Evolutionary conservation across 306 rosid genomes (phyloP), one percentile per base, ranked within the genome.

Genomic region (Citrullus mucosospermus): DNA sequence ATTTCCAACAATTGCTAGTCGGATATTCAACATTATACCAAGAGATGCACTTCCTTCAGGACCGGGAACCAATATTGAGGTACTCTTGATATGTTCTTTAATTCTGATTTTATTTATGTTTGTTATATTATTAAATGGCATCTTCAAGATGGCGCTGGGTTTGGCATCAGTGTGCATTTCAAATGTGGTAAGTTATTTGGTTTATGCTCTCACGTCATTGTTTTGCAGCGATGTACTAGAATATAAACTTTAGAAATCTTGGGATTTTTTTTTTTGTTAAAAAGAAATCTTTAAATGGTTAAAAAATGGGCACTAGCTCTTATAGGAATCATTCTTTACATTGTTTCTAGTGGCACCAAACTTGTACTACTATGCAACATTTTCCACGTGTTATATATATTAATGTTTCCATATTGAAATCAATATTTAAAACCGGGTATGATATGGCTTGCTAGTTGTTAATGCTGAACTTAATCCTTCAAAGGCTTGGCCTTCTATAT

Each of bases 21-120:
- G 93, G 85, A 88, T 91, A 81, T 89, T 95, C 70, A 89, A 84
- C 77, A 80, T 91, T 79, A 87, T 92, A 48, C 92, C 97, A 34
- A 88, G 89, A 77, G 96, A 95, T 65, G 86, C 81, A 78, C 83
- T 95, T 67, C 97, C 90, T 81, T 92, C 90, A 11, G 91, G 93
- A 80, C 90, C 93, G 78, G 97, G 88, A 85, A 87, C 97, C 80
- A 86, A 89, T 78, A 91, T 90, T 6, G 99, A 95, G 97, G 99
- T 95, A 51, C 65, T 53, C 57, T 76, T 71, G 46, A 20, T 46
- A 20, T 12, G 4, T 56, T 22, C 13, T 57, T 58, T 25, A 15
- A 70, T 14, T 36, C 56, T 34, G 74, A 56, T n/a, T 68, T 60
- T 66, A 44, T 51, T 76, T 79, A 41, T 63, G 53, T 63, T 39